Conservation (phyloP, 495 filamentous ascomycete species). For the Talaromyces nanjingensis region DNA sequence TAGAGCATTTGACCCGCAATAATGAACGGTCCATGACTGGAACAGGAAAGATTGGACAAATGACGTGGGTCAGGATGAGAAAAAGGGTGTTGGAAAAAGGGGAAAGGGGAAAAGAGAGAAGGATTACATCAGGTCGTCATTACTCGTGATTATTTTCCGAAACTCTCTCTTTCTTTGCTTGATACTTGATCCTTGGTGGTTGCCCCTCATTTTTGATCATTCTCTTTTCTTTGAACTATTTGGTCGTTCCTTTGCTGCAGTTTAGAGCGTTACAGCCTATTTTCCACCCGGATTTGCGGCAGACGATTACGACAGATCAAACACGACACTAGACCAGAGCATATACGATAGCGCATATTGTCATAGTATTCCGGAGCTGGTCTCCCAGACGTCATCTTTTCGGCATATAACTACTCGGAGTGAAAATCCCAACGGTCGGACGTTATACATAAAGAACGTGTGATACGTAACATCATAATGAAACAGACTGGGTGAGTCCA, state of each 20-base stretch:
- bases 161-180: neutral
- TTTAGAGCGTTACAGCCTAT: neutral
- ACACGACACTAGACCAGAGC: neutral
- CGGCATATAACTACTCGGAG: neutral
- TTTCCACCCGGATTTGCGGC: neutral
- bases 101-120: neutral
- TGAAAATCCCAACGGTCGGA: neutral
- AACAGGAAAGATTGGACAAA: neutral
- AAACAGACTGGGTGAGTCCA: neutral
- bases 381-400: neutral
- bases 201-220: neutral
- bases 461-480: neutral
- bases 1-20: neutral
- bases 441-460: neutral
- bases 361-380: neutral
- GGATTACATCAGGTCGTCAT: neutral
- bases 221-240: neutral
- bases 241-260: neutral
- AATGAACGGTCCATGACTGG: neutral
- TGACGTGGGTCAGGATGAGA: neutral
- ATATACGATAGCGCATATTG: neutral
- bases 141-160: neutral
- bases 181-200: neutral
- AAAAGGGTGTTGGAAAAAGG: neutral
- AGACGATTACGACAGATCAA: neutral